Conservation (phyloP, 2,329 filamentous ascomycete species). For the Colletotrichum cereale region DNA sequence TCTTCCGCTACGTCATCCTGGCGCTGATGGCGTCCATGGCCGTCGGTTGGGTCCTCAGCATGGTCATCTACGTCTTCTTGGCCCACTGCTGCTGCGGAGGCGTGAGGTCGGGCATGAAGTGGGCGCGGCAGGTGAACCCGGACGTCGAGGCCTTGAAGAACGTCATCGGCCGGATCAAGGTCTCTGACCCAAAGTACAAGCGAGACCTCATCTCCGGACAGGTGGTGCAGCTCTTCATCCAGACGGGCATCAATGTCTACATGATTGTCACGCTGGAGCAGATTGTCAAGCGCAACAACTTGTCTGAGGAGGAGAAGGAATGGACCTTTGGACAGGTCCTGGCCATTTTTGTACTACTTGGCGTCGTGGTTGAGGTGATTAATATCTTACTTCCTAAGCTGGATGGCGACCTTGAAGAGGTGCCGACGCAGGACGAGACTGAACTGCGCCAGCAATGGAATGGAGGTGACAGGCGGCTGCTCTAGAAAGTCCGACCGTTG, state of each 20-base stretch:
- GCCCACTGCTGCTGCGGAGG: background rate
- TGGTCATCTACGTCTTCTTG: background rate
- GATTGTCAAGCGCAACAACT: background rate
- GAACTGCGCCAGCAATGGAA: background rate
- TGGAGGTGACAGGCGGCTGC: background rate
- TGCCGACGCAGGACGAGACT: background rate
- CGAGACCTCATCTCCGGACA: background rate
- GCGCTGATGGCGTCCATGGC: background rate
- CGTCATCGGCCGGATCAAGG: background rate
- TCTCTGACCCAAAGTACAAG: background rate
- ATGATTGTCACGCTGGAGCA: background rate
- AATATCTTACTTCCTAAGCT: background rate
- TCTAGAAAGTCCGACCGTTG: background rate
- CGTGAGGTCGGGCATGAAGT: background rate
- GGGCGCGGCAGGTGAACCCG: background rate
- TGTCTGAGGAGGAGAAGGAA: background rate
- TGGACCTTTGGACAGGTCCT: background rate
- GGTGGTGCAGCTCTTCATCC: background rate
- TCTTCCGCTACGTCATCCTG: background rate
- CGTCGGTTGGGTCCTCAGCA: background rate
- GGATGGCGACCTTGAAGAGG: background rate
- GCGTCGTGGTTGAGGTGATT: background rate
- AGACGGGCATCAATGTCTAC: background rate
- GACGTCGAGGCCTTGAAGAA: background rate
- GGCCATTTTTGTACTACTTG: background rate